These are phyloP conservation scores for Yamadazyma sp. DNA, from an alignment of 1,139 yeast species.

Conservation along the genomic window DNA sequence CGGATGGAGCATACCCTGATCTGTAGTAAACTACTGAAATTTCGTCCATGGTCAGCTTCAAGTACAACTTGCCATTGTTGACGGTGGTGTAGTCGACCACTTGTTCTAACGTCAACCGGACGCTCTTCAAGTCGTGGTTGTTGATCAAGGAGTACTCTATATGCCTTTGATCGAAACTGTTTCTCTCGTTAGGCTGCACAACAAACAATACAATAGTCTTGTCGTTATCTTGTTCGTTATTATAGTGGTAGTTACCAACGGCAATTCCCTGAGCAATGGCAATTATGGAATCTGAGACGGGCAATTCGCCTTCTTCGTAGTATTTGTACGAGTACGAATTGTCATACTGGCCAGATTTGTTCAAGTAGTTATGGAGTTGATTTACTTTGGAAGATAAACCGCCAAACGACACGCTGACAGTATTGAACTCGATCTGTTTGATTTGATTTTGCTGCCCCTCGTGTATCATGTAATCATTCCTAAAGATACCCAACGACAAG, in stretches of 20 bases:
- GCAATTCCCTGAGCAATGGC: slow-evolving; percentile 72
- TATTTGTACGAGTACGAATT: slow-evolving; percentile 33
- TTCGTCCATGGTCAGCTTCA: slow-evolving; percentile 60
- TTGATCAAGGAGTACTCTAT: slow-evolving; percentile 70
- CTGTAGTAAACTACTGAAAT: slow-evolving; percentile 88
- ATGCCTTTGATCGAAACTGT: slow-evolving; percentile 86
- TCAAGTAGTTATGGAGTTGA: slow-evolving; percentile 66
- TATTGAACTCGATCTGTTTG: slow-evolving; percentile 94
- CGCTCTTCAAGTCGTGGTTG: slow-evolving; percentile 56
- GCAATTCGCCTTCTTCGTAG: slow-evolving; percentile 53
- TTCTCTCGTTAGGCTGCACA: slow-evolving; percentile 83
- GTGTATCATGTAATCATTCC: slow-evolving; percentile 89
- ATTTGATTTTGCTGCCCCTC: slow-evolving; percentile 43
- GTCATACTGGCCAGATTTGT: slow-evolving; percentile 55
- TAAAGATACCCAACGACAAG: slow-evolving; percentile 76
- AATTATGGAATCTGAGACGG: slow-evolving; percentile 62
- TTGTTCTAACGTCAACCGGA: slow-evolving; percentile 68
- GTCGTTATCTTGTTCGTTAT: slow-evolving; percentile 21
- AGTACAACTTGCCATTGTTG: slow-evolving; percentile 46
- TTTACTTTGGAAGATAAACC: slow-evolving; percentile 84
- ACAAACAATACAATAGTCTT: slow-evolving; percentile 69
- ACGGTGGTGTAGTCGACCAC: slow-evolving; percentile 44
- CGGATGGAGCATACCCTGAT: slow-evolving; percentile 83
- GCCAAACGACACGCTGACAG: slow-evolving; percentile 94
- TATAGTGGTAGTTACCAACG: slow-evolving; percentile 60